Evolutionary conservation across 1,284 basidiomycete species (phyloP).

Genomic region (Sporisorium graminicola): DNA sequence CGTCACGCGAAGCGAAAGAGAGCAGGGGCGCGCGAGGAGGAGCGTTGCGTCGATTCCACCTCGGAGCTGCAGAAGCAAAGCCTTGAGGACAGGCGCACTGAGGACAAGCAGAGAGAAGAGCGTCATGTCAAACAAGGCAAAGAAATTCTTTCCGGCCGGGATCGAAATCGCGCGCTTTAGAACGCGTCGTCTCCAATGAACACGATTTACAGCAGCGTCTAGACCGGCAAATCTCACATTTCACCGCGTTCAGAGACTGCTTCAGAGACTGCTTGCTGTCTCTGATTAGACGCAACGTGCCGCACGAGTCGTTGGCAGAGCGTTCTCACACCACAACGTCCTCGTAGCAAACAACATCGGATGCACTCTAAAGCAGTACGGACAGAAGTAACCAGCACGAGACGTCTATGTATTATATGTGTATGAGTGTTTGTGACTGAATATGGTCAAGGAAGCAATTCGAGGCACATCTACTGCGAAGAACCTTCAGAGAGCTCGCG

Average conservation of each 20-base stretch:
- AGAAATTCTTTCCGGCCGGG: constrained; percentile 33
- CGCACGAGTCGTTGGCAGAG: too few relatives aligned
- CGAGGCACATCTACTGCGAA: constrained; percentile 2
- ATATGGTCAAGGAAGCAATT: neutral
- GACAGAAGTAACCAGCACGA: constrained; percentile 3
- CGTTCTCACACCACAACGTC: too few relatives aligned
- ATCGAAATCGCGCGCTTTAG: neutral
- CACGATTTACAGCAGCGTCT: neutral
- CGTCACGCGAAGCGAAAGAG: constrained; percentile 3
- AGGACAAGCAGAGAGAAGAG: neutral
- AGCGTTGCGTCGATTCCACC: neutral
- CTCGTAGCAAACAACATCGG: neutral
- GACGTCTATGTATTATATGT: constrained; percentile 26
- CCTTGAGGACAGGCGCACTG: neutral
- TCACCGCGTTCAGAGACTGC: constrained; percentile 11
- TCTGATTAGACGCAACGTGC: too few relatives aligned
- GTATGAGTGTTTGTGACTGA: neutral
- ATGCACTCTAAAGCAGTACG: neutral
- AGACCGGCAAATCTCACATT: neutral
- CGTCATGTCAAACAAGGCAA: constrained; percentile 14
- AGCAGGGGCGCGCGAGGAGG: constrained; percentile 16
- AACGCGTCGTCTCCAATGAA: constrained; percentile 4
- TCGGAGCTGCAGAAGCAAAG: neutral
- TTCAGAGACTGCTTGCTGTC: too few relatives aligned
- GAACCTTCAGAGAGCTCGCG: constrained; percentile 42